Percentiles rank a stretch among this genome's conserved stretches.
Conservation (phyloP, 2,329 filamentous ascomycete species). For the Ceratocystis alfenasii region DNA sequence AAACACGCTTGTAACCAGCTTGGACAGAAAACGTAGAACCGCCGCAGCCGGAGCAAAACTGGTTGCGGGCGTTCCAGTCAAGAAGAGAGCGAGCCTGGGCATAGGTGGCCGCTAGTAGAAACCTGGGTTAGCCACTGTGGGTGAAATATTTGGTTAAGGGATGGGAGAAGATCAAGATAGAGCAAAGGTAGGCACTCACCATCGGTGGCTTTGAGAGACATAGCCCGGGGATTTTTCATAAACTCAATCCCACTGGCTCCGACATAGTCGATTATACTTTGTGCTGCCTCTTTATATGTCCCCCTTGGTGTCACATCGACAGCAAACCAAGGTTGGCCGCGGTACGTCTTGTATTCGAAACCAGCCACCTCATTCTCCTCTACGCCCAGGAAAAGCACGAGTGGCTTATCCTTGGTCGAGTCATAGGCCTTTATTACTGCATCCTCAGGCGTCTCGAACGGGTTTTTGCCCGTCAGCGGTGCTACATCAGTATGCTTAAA, state of each 20-base stretch:
- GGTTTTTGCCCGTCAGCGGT: constrained; percentile 56
- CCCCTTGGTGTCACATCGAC: constrained; percentile 72
- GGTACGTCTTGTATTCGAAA: constrained; percentile 57
- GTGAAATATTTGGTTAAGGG: neutral
- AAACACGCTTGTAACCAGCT: constrained; percentile 68
- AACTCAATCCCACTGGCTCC: constrained; percentile 14
- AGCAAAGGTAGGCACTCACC: constrained; percentile 10
- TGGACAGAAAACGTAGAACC: constrained; percentile 67
- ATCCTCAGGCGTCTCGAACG: constrained; percentile 60
- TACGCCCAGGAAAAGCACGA: constrained; percentile 75
- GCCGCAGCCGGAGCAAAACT: constrained; percentile 84
- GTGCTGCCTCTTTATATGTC: constrained; percentile 48
- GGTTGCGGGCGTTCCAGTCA: constrained; percentile 90
- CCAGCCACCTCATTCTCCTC: constrained; percentile 47
- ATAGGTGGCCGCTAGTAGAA: constrained; percentile 63
- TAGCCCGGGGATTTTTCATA: constrained; percentile 35
- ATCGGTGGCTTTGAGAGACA: constrained; percentile 33
- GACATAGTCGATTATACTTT: constrained; percentile 31
- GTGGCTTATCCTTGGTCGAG: constrained; percentile 52
- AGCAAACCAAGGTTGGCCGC: constrained; percentile 75
- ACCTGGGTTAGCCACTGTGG: neutral
- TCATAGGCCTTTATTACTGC: constrained; percentile 63
- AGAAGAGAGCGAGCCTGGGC: constrained; percentile 77
- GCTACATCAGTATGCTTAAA: constrained; percentile 57
- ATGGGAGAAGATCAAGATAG: neutral